These are phyloP conservation scores for Bruguiera gymnorhiza DNA, from an alignment of 345 rosid genomes.

Conservation along the genomic window DNA sequence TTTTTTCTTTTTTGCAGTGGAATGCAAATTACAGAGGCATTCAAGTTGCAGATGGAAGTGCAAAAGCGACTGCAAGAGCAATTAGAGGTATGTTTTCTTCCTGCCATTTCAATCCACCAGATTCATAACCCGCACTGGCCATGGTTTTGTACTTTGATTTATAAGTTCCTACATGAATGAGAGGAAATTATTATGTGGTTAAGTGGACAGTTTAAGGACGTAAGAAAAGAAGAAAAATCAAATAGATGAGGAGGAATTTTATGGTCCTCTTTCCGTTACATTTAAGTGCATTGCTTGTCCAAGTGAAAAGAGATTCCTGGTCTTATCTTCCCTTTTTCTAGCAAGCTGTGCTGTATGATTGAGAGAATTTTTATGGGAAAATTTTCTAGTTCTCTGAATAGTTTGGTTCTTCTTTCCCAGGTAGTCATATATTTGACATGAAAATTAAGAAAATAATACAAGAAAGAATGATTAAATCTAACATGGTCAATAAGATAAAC, in stretches of 20 bases:
- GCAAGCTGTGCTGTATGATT: not conserved
- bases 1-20: slow-evolving; percentile 52
- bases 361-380: not conserved
- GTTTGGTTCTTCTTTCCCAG: too few species aligned
- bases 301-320: not conserved
- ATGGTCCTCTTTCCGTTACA: not conserved
- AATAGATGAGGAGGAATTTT: not conserved
- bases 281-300: not conserved
- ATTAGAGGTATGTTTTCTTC: slow-evolving; percentile 68
- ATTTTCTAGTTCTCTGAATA: too few species aligned
- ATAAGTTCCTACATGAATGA: not conserved
- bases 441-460: too few species aligned
- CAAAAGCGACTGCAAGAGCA: slow-evolving; percentile 97
- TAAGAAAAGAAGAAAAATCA: not conserved
- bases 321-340: not conserved
- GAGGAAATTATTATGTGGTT: not conserved
- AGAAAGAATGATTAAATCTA: too few species aligned
- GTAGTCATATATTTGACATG: too few species aligned
- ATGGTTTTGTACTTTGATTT: too few species aligned
- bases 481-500: too few species aligned
- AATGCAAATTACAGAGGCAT: slow-evolving; percentile 99
- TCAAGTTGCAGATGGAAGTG: slow-evolving; percentile 97
- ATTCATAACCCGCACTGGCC: too few species aligned
- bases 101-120: not conserved
- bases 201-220: not conserved